Evolutionary conservation across 2,329 filamentous ascomycete genomes (phyloP).

Genomic region (Neofusicoccum laricinum): DNA sequence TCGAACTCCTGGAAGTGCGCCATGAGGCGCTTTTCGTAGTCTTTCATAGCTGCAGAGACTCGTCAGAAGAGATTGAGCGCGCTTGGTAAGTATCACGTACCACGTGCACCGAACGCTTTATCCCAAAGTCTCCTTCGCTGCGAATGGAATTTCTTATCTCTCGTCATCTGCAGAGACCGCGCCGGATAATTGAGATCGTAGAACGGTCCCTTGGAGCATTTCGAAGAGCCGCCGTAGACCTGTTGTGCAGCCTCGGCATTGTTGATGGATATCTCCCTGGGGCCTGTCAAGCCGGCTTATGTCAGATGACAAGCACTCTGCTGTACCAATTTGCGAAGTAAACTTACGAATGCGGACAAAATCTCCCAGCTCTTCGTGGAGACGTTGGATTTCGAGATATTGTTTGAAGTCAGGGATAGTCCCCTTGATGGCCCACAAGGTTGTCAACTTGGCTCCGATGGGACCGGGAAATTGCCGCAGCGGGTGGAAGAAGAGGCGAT

Average conservation of each 20-base stretch:
- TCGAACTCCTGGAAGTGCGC: neutral
- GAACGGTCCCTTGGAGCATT: constrained; percentile 30
- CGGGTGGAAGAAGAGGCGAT: constrained; percentile 42
- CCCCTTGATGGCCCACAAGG: constrained; percentile 36
- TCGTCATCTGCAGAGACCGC: constrained; percentile 27
- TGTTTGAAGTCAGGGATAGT: constrained; percentile 20
- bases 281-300: constrained; percentile 18
- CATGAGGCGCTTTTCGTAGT: neutral
- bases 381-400: constrained; percentile 25
- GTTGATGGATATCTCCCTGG: constrained; percentile 32
- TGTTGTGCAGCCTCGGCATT: constrained; percentile 29
- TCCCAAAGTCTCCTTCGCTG: constrained; percentile 32
- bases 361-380: constrained; percentile 31
- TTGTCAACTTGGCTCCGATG: constrained; percentile 33
- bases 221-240: constrained; percentile 29
- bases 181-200: constrained; percentile 22
- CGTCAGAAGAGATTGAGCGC: too few relatives aligned
- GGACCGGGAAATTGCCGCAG: constrained; percentile 40
- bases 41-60: neutral
- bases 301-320: neutral
- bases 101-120: constrained; percentile 29
- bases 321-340: too few relatives aligned
- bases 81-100: neutral
- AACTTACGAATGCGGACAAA: constrained; percentile 30
- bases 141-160: constrained; percentile 29